Percentiles rank a stretch among this genome's conserved stretches.
Conservation (phyloP, 371 early-diverging fungal species). For the Mucor irregularis region DNA sequence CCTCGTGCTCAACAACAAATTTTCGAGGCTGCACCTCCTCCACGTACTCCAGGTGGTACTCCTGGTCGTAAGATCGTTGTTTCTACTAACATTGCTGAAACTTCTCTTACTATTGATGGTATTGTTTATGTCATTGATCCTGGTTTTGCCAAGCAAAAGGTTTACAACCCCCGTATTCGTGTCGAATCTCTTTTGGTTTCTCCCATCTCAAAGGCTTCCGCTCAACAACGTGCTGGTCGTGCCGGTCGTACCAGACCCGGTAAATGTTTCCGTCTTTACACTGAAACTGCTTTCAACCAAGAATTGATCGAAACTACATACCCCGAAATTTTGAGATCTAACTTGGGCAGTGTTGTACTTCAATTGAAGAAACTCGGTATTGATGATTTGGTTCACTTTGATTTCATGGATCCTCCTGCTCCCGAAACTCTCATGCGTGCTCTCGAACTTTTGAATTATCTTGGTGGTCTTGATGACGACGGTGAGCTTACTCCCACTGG, state of each 20-base stretch:
- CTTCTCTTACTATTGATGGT: conserved; percentile 98
- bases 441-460: conserved; percentile 82
- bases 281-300: conserved; percentile 80
- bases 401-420: conserved; percentile 94
- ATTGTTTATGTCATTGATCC: conserved; percentile 99
- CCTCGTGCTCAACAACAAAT: conserved; percentile 91
- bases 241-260: conserved; percentile 93
- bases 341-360: conserved; percentile 82
- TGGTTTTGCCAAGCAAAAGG: conserved; percentile 98
- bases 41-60: conserved; percentile 70
- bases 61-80: conserved; percentile 95
- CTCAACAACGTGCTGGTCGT: conserved; percentile 89
- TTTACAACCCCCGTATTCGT: conserved; percentile 93
- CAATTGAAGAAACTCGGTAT: conserved; percentile 88
- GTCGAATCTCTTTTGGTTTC: conserved; percentile 77
- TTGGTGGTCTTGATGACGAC: conserved; percentile 90
- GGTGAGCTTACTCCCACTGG: conserved; percentile 85
- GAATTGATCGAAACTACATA: conserved; percentile 87
- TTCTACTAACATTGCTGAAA: conserved; percentile 98
- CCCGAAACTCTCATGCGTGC: conserved; percentile 93
- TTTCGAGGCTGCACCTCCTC: conserved; percentile 85
- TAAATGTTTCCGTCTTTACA: conserved; percentile 93
- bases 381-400: conserved; percentile 90
- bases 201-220: conserved; percentile 78
- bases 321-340: conserved; percentile 88